A percentile compares a stretch with the other conserved stretches of the same genome.
Evolutionary conservation across 2,329 filamentous ascomycete genomes (phyloP).

Genomic region (Colletotrichum sp.): DNA sequence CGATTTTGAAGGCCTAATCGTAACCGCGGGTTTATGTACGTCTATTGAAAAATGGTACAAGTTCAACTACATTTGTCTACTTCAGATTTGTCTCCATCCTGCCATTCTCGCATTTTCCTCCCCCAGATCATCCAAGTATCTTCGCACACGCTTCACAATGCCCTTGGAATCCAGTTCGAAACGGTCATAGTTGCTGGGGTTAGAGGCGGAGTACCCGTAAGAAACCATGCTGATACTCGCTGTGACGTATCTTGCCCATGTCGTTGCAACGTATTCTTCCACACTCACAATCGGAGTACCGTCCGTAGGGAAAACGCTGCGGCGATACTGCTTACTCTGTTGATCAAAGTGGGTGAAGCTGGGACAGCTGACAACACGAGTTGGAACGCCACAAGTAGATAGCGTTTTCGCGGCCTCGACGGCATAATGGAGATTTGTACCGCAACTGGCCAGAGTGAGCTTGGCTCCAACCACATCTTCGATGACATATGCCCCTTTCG

Average conservation of each 20-base stretch:
- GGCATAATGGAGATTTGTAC: constrained; percentile 36
- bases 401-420: constrained; percentile 36
- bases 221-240: constrained; percentile 39
- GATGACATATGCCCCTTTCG: constrained; percentile 31
- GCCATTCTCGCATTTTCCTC: constrained; percentile 24
- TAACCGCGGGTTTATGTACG: no score
- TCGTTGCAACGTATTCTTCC: constrained; percentile 50
- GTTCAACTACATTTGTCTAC: neutral
- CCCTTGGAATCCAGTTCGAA: constrained; percentile 49
- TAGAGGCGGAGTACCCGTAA: constrained; percentile 52
- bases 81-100: constrained; percentile 25
- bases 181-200: constrained; percentile 48
- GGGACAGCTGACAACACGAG: constrained; percentile 8
- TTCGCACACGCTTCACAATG: constrained; percentile 35
- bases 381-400: neutral
- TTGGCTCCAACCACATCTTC: constrained; percentile 30
- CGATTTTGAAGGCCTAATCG: neutral
- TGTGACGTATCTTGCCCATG: constrained; percentile 55
- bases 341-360: constrained; percentile 18
- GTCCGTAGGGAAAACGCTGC: constrained; percentile 37
- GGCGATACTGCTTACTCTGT: constrained; percentile 22
- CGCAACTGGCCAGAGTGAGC: neutral
- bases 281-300: constrained; percentile 41
- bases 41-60: neutral
- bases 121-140: constrained; percentile 24